A percentile compares a stretch with the other conserved stretches of the same genome.
These are phyloP conservation scores for Phytophthora aleatoria DNA, from an alignment of 352 stramenopile genomes.

Conservation along the genomic window DNA sequence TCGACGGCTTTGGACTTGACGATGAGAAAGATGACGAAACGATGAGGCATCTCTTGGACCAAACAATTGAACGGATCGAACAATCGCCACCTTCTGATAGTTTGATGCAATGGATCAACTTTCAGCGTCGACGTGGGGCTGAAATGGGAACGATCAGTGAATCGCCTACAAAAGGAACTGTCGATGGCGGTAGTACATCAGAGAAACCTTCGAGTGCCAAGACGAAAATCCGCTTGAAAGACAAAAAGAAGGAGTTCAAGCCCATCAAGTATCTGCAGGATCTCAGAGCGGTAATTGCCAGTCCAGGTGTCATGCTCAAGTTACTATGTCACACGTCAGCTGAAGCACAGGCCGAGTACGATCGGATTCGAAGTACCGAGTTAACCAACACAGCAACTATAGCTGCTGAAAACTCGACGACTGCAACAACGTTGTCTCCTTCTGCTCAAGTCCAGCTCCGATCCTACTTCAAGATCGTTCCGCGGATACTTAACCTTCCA, in stretches of 20 bases:
- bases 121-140: constrained; percentile 53
- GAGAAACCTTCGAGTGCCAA: constrained; percentile 24
- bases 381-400: constrained; percentile 26
- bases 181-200: not conserved
- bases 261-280: constrained; percentile 72
- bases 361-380: constrained; percentile 52
- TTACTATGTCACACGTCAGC: constrained; percentile 65
- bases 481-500: constrained; percentile 54
- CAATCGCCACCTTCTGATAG: constrained; percentile 57
- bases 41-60: constrained; percentile 35
- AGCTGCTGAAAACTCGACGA: constrained; percentile 55
- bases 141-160: constrained; percentile 34
- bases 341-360: constrained; percentile 58
- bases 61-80: constrained; percentile 44
- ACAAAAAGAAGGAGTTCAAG: constrained; percentile 74
- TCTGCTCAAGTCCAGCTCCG: constrained; percentile 65
- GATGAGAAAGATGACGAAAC: constrained; percentile 50
- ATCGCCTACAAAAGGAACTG: not conserved
- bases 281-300: constrained; percentile 52
- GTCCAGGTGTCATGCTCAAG: constrained; percentile 72
- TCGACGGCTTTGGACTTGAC: constrained; percentile 47
- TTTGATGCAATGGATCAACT: constrained; percentile 75
- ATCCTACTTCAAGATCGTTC: constrained; percentile 74
- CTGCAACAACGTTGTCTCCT: constrained; percentile 54
- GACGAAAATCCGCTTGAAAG: constrained; percentile 44